Base-by-base conservation (phyloP, 225 moss, liverwort and hornwort species). In the Pleurozium schreberi region DNA sequence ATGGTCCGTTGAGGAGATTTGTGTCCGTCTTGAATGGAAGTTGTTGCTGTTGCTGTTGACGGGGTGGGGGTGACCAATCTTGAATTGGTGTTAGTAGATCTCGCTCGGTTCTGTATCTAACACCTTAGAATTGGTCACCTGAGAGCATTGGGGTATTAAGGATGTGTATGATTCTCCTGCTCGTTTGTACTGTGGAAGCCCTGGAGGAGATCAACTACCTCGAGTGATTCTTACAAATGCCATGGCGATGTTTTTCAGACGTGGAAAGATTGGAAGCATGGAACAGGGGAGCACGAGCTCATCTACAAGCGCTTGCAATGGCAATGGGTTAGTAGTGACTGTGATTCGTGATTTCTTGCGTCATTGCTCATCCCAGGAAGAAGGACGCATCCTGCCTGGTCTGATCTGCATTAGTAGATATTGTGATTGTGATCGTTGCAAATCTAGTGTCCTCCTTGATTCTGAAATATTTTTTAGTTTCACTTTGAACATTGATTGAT, bases 401-500 rank as follows among this genome's bases (percentile, higher is more conserved):
- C 11, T 52, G 0, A 76, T 36, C 9, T 52, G 9, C 4, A 36
- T 5, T n/a, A 76, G 22, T 3, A 53, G 36, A 34, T 13, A 0
- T 52, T 76, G 21, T 21, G 33, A 73, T 28, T 45, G 28, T 18
- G 31, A 34, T 34, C 22, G 76, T 13, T 52, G 22, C 52, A 76
- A 52, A 76, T 9, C 0, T 14, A 7, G 20, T 50, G 75, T 1
- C 8, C 1, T 1, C 34, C 2, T 50, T 0, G 34, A 23, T 52
- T 14, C 20, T 21, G 0, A 52, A 76, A 1, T 22, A 2, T 2
- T 3, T 34, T 34, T 5, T 0, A 75, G 22, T 14, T 76, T 52
- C 11, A 5, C 36, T 52, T 75, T 52, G 0, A 1, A 23, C 36
- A 14, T 36, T 53, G 77, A 1, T 9, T 23, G 36, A 53, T 14